Evolutionary conservation across 2,329 filamentous ascomycete genomes (phyloP), one percentile per base, ranked within the genome.

Genomic region (Pseudogymnoascus pannorum): DNA sequence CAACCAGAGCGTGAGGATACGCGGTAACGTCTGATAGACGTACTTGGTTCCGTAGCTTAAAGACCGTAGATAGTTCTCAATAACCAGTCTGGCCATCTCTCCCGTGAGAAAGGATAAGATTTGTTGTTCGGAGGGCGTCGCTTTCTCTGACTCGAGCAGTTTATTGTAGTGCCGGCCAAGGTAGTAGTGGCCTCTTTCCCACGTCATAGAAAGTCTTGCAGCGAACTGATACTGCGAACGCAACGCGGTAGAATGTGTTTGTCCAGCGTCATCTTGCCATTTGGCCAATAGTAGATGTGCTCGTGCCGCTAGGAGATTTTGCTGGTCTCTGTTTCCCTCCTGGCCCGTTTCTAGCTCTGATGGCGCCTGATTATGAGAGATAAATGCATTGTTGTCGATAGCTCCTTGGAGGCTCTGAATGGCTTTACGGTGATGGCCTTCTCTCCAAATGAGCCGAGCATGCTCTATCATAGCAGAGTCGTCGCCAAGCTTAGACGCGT

Each of bases 181-280:
- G 72, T 97, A 96, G 73, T 97, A 99, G 72, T 97, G 93, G 0
- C 91, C 92, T 74, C 97, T 97, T 72, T 99, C 94, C 92, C 93
- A 99, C 59, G 85, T 85, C 4, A 79, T 76, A 68, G 80, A 78
- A 1, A 84, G 86, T 70, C 83, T 86, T n/a, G 89, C 84, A 1
- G 92, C 92, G 66, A 88, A 84, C 64, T 92, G 87, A 69, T 97
- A 99, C 70, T 91, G 90, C 60, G 86, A 82, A 51, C 91, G 85
- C 65, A 97, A 82, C 3, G 89, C 86, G 48, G 85, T 82, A 3
- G 91, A 89, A 69, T 96, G 89, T 1, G 92, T 96, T 73, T 97
- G 93, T 4, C 94, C 94, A n/a, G 93, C 90, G 61, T 83, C 87
- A 71, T 97, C 95, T 26, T 97, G 86, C 95, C 95, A 99, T 72